A percentile compares a stretch with the other conserved stretches of the same genome.
These are phyloP conservation scores for Geotrichum bryndzae DNA, from an alignment of 1,139 yeast genomes.

Conservation along the genomic window DNA sequence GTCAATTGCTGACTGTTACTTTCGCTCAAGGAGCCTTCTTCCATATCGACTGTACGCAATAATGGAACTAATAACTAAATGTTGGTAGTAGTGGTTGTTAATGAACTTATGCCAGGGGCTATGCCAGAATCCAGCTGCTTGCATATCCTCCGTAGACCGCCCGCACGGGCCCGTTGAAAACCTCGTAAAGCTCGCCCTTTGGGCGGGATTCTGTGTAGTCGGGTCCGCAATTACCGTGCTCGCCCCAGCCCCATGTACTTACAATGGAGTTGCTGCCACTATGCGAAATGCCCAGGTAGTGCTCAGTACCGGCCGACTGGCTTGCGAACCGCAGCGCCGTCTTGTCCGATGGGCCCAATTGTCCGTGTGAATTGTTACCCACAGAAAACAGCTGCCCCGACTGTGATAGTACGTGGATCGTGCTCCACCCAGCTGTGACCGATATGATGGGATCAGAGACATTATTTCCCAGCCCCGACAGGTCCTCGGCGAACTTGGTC, in stretches of 20 bases:
- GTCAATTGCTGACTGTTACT: no score
- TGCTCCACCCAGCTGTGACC: slow-evolving; percentile 73
- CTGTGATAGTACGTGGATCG: slow-evolving; percentile 46
- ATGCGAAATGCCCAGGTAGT: slow-evolving; percentile 48
- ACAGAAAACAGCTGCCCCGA: slow-evolving; percentile 39
- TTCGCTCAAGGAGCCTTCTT: no score
- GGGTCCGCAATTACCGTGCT: slow-evolving; percentile 89
- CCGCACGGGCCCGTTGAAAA: neutral
- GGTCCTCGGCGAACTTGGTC: neutral
- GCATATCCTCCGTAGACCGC: slow-evolving; percentile 22
- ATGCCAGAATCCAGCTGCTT: slow-evolving; percentile 19
- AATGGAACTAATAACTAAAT: neutral
- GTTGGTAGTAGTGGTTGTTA: neutral
- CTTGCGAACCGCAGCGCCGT: slow-evolving; percentile 9
- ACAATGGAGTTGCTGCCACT: slow-evolving; percentile 35
- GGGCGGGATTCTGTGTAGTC: slow-evolving; percentile 21
- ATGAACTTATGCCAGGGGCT: neutral
- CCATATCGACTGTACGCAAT: no score
- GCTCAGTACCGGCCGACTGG: slow-evolving; percentile 73
- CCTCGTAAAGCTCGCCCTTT: slow-evolving; percentile 3
- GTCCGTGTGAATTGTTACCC: slow-evolving; percentile 80
- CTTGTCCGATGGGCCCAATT: slow-evolving; percentile 39
- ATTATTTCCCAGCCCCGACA: slow-evolving; percentile 1
- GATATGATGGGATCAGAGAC: slow-evolving; percentile 3
- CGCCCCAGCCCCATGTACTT: slow-evolving; percentile 97